Conservation (phyloP, 2,329 filamentous ascomycete species). For the Periconia digitata region DNA sequence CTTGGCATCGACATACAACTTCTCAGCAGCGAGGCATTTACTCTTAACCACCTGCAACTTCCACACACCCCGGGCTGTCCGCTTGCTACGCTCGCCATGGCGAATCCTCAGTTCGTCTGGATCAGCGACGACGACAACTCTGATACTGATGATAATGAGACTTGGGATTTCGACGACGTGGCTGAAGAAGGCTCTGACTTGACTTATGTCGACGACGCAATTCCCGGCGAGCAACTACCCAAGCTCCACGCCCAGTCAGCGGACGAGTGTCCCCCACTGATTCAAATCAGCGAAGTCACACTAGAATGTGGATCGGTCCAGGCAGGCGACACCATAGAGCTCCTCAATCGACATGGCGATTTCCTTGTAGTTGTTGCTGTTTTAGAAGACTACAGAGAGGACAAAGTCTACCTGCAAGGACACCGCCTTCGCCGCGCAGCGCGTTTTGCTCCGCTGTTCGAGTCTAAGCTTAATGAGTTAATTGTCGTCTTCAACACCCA, state of each 20-base stretch:
- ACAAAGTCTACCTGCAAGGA: slow-evolving; percentile 20
- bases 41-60: too few species aligned
- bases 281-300: too few species aligned
- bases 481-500: slow-evolving; percentile 16
- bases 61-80: too few species aligned
- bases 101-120: not conserved
- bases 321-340: not conserved
- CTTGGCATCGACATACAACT: too few species aligned
- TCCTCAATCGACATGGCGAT: slow-evolving; percentile 17
- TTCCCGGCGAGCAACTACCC: too few species aligned
- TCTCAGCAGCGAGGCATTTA: too few species aligned
- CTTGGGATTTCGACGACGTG: not conserved
- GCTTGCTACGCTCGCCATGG: too few species aligned
- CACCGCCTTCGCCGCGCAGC: slow-evolving; percentile 18
- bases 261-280: too few species aligned
- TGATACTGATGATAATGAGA: not conserved
- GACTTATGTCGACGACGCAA: too few species aligned
- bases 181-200: too few species aligned
- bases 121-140: not conserved
- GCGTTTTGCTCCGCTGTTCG: slow-evolving; percentile 19
- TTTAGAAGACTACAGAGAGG: slow-evolving; percentile 14
- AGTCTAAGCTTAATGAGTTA: slow-evolving; percentile 28
- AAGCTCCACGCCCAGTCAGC: too few species aligned
- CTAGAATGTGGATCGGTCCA: not conserved
- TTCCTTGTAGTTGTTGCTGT: slow-evolving; percentile 25